Conservation (phyloP, 2,329 filamentous ascomycete genomes). For the Westerdykella ornata region DNA sequence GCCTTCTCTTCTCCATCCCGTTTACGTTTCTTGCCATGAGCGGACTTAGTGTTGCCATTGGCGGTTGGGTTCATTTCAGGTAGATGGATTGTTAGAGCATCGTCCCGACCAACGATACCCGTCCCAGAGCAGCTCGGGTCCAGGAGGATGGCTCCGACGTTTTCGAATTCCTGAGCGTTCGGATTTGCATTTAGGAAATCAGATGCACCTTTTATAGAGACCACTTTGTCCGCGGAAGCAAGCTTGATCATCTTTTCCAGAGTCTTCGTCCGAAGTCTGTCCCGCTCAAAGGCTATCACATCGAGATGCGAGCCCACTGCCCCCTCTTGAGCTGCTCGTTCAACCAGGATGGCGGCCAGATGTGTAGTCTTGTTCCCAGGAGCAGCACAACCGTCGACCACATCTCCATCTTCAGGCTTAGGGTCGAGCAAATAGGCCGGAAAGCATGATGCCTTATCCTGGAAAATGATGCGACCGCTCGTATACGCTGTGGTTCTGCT, state of each 20-base stretch:
- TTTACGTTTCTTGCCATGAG: conserved; percentile 31
- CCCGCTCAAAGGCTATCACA: conserved; percentile 77
- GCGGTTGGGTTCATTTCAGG: conserved; percentile 22
- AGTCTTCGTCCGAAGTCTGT: conserved; percentile 62
- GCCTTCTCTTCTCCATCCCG: conserved; percentile 10
- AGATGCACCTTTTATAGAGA: conserved; percentile 63
- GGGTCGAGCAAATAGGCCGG: conserved; percentile 81
- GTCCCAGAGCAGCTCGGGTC: conserved; percentile 95
- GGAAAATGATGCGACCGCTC: conserved; percentile 73
- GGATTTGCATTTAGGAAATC: conserved; percentile 80
- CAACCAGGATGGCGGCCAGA: conserved; percentile 64
- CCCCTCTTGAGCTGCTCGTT: conserved; percentile 27
- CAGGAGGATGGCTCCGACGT: conserved; percentile 76
- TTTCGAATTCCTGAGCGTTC: conserved; percentile 50
- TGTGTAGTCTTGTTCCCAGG: conserved; percentile 98
- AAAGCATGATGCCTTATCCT: conserved; percentile 96
- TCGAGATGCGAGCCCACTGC: conserved; percentile 26
- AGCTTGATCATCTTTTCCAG: conserved; percentile 76
- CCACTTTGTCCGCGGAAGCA: conserved; percentile 62
- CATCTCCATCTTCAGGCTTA: conserved; percentile 58
- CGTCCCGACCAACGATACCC: conserved; percentile 85
- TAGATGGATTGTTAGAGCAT: conserved; percentile 59
- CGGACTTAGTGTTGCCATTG: conserved; percentile 18
- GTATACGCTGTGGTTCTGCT: conserved; percentile 67
- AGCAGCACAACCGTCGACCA: conserved; percentile 90